phyloP scores from a whole-genome alignment of 2,329 filamentous ascomycete species.

The Colletotrichum sp. region DNA sequence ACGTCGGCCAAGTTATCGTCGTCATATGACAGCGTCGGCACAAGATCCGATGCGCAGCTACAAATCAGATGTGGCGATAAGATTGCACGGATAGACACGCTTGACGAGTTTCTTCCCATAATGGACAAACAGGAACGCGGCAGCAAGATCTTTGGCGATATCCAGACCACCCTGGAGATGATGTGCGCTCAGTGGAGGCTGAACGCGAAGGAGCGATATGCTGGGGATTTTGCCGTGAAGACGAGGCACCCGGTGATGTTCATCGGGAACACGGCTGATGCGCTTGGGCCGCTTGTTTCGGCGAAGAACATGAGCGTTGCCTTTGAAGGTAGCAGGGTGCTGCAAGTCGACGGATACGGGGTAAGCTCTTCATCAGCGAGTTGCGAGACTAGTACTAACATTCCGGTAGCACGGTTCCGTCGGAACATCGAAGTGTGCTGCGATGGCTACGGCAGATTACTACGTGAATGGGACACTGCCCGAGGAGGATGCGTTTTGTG shows the following conservation, averaged over 20 bases:
- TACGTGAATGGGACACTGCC: constrained; percentile 23
- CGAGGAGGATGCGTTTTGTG: constrained; percentile 17
- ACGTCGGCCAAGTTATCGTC: accelerated
- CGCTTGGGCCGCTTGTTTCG: constrained; percentile 40
- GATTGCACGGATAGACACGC: constrained; percentile 24
- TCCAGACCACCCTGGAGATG: constrained; percentile 16
- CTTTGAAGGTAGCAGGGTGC: constrained; percentile 40
- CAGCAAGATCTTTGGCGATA: constrained; percentile 33
- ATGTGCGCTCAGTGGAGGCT: constrained; percentile 43
- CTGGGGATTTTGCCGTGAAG: constrained; percentile 33
- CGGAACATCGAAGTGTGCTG: constrained; percentile 13
- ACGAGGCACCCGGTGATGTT: constrained; percentile 39
- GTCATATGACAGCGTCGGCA: background rate
- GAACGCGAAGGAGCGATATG: constrained; percentile 39
- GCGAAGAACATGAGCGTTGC: constrained; percentile 39
- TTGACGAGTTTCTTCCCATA: constrained; percentile 31
- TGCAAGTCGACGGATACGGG: constrained; percentile 39
- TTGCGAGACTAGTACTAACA: accelerated
- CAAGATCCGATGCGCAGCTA: constrained; percentile 1
- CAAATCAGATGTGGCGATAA: constrained; percentile 42
- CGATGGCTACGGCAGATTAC: constrained; percentile 17
- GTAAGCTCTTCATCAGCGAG: constrained; percentile 27
- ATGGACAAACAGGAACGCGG: constrained; percentile 25
- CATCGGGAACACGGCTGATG: constrained; percentile 42
- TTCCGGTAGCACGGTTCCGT: background rate